phyloP scores from a whole-genome alignment of 2,329 filamentous ascomycete genomes.

The Arthrocladium fulminans region DNA sequence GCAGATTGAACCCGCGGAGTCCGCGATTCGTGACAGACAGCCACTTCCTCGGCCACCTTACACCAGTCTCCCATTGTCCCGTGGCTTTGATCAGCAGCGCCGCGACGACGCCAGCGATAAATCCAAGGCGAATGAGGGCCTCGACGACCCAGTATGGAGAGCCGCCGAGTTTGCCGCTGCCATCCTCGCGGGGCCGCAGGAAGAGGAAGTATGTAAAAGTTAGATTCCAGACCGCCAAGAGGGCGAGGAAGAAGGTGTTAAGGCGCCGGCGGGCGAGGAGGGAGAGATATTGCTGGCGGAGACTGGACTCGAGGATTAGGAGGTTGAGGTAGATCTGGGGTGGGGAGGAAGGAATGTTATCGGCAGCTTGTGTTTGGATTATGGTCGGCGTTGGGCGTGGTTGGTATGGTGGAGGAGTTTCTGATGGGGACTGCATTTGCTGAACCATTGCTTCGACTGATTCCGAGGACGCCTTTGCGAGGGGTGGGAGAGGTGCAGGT shows the following conservation, averaged over 20 bases:
- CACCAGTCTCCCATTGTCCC: conserved; percentile 90
- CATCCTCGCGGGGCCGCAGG: conserved; percentile 91
- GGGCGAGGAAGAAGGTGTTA: conserved; percentile 81
- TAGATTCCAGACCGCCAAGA: conserved; percentile 70
- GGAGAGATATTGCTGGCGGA: conserved; percentile 86
- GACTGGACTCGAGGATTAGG: conserved; percentile 86
- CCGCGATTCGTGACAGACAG: conserved; percentile 82
- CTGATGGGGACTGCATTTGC: not conserved
- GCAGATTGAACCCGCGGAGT: conserved; percentile 86
- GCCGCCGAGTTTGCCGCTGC: conserved; percentile 70
- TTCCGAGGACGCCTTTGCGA: conserved; percentile 16
- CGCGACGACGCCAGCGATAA: conserved; percentile 84
- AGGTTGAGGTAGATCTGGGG: conserved; percentile 98
- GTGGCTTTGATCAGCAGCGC: conserved; percentile 84
- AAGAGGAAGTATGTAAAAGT: conserved; percentile 87
- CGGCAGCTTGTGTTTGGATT: conserved; percentile 48
- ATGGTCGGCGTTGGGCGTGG: conserved; percentile 26
- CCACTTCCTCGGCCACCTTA: conserved; percentile 90
- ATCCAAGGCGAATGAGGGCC: conserved; percentile 77
- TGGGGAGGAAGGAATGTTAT: conserved; percentile 67
- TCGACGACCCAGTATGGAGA: conserved; percentile 96
- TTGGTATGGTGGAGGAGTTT: conserved; percentile 22
- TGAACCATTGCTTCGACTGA: conserved; percentile 1
- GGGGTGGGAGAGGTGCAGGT: conserved; percentile 33
- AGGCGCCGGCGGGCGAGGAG: conserved; percentile 79